Base-by-base conservation (phyloP, 495 filamentous ascomycete species). In the Hypoxylon crocopeplum region DNA sequence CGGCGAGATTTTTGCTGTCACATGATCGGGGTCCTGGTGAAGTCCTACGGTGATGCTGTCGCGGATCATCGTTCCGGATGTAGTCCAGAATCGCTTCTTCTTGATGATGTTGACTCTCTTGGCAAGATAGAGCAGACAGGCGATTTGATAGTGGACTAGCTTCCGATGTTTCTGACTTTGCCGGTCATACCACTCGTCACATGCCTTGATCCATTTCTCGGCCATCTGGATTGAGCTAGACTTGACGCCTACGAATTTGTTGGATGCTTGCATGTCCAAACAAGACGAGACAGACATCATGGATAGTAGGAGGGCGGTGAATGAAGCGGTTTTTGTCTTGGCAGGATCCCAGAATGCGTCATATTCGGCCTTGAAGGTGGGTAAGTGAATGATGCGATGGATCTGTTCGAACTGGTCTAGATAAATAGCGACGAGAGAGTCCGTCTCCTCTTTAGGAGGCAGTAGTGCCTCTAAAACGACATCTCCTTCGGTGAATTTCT, bases 231-330 rank as follows among this genome's bases (percentile, higher is more conserved):
- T 55, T 5, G 61, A 61, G 30, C 68, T 68, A 12, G 68, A 70
- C 25, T 70, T 70, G 3, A 70, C 49, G 17, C 68, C 68, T n/a
- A 70, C 62, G 21, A 66, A 70, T 29, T 66, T 68, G 45, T 54
- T 61, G 5, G 68, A 68, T 12, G 58, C 45, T 40, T 70, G 68
- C 59, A 84, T 77, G 88, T 94, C 89, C 83, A 95, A 13, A 82
- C 88, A 39, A 90, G 67, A 69, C 12, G 70, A 69, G 7, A 72
- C 67, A 2, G 71, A 55, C 8, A 72, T 63, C 56, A 74, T 74
- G 20, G 63, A 58, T 4, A 74, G 37, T 0, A 82, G 40, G 11
- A 81, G 69, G 1, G 72, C 78, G 4, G 77, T 80, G 46, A 79
- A 79, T n/a, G 78, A 68, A 24, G 75, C 76, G 13, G 45, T 73